Evolutionary conservation across 2,329 filamentous ascomycete genomes (phyloP), one percentile per base, ranked within the genome.

Genomic region (Metarhizium sp.): DNA sequence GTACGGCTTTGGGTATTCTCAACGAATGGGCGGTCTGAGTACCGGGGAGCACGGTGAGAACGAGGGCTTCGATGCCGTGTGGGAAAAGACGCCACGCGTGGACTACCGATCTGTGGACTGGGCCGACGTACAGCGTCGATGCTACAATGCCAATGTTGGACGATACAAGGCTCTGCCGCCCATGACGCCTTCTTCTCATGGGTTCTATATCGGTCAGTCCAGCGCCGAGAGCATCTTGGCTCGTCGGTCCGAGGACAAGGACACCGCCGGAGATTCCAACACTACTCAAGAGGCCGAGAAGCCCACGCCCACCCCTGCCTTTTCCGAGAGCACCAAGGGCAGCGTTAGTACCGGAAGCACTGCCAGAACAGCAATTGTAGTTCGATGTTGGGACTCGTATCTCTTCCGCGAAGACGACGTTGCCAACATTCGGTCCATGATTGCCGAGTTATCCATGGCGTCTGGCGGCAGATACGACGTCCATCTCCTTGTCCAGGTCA

Each of bases 401-500:
- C 63, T 82, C 8, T 96, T 90, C 77, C 84, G 84, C 10, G 81
- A 87, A 46, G 88, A 95, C 63, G 89, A 94, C 64, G 78, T 92
- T 51, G 82, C 92, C 69, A 90, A 90, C 64, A 71, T 96, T 40
- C 86, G 92, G 34, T 86, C 91, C 36, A 82, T 96, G 71, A 90
- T 96, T 64, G 82, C 86, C 25, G 92, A 96, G 68, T 76, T 95
- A 11, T 81, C 85, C 1, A 75, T 96, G 55, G 85, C 87, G 52
- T 92, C 90, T 5, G 90, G 90, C 29, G 90, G 87, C 38, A 87
- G 92, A 62, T 96, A 95, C 68, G 88, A 94, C 61, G 82, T 95
- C 3, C 88, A 95, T 66, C 79, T 96, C 20, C 79, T 96, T 2
- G 83, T 95, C 8, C 90, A 96, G 68, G 85, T 95, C 63, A 91